Percentiles rank a stretch among this genome's conserved stretches.
These are phyloP conservation scores for Coemansia sp. DNA, from an alignment of 192 early-diverging fungal genomes.

Conservation along the genomic window DNA sequence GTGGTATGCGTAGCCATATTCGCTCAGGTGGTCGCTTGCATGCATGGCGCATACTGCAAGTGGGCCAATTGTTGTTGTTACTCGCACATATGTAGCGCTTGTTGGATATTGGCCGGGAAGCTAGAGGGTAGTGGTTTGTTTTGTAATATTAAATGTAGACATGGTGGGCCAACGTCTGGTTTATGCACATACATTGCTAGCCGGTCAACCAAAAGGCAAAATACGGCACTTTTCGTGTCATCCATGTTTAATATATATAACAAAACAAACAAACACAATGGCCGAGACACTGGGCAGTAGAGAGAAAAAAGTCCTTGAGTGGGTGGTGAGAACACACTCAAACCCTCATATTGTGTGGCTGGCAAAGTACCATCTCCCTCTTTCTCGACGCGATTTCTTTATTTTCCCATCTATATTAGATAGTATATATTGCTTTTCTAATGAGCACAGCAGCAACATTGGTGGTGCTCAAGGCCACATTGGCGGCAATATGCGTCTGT, in stretches of 20 bases:
- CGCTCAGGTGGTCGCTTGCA: not conserved
- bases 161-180: not conserved
- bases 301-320: not conserved
- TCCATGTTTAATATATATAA: too few species aligned
- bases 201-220: not conserved
- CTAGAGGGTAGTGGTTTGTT: not conserved
- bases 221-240: not conserved
- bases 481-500: conserved; percentile 24
- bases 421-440: not conserved
- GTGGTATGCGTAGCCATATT: not conserved
- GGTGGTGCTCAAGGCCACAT: conserved; percentile 27
- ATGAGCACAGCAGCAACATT: not conserved
- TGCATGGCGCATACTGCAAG: not conserved
- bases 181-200: not conserved
- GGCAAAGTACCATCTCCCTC: too few species aligned
- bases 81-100: not conserved
- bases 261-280: not conserved
- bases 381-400: not conserved
- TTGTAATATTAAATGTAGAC: not conserved
- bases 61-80: not conserved
- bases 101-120: not conserved
- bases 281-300: not conserved
- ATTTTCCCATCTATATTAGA: not conserved
- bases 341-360: not conserved
- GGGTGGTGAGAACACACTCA: not conserved